Evolutionary conservation across 257 asterid species (phyloP).

Genomic region (Salvia miltiorrhiza): DNA sequence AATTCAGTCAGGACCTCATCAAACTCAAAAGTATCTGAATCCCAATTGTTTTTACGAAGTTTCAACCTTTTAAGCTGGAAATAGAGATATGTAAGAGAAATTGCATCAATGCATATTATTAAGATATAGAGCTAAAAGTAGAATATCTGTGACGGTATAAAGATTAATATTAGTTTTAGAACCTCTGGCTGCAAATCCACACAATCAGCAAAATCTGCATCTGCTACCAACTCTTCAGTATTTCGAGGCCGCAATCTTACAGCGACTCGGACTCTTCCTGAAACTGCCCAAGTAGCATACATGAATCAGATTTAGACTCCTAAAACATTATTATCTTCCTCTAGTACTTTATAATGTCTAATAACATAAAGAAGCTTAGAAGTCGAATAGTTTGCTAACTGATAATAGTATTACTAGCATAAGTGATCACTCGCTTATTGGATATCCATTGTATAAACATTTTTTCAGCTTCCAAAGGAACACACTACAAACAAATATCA

Average conservation of each 20-base stretch:
- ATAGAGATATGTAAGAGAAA: conserved; percentile 22
- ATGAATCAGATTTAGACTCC: conserved; percentile 18
- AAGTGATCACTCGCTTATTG: background rate
- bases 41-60: conserved; percentile 98
- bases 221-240: conserved; percentile 87
- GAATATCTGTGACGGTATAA: conserved; percentile 10
- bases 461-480: background rate
- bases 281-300: conserved; percentile 42
- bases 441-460: background rate
- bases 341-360: conserved; percentile 13
- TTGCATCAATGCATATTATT: conserved; percentile 22
- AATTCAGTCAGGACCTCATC: conserved; percentile 94
- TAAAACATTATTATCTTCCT: background rate
- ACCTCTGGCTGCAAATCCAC: conserved; percentile 99
- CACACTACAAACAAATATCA: background rate
- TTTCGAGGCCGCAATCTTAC: conserved; percentile 93
- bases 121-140: background rate
- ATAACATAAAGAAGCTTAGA: conserved; percentile 14
- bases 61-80: conserved; percentile 91
- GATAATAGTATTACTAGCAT: background rate
- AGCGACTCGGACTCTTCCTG: conserved; percentile 97
- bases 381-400: background rate
- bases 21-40: conserved; percentile 93
- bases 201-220: conserved; percentile 99
- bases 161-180: conserved; percentile 2